Conservation (phyloP, 495 filamentous ascomycete species). For the Lineolata rhizophorae region DNA sequence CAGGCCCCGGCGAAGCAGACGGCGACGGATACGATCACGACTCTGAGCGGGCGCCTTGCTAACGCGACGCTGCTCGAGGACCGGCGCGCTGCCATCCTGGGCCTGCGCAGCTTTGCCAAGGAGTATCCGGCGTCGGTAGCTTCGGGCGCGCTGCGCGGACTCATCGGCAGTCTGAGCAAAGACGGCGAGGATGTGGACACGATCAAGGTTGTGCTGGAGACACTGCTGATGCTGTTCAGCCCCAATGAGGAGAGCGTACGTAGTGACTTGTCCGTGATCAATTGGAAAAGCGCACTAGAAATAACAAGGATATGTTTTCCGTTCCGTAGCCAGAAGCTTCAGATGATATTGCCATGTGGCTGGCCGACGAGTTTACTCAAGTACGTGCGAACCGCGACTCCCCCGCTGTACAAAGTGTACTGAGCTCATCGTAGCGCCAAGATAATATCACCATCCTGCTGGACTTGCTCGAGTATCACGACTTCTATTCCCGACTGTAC, state of each 20-base stretch:
- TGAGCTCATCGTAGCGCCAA: slow-evolving; percentile 48
- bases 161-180: slow-evolving; percentile 66
- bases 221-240: slow-evolving; percentile 77
- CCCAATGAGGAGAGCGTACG: slow-evolving; percentile 46
- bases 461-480: slow-evolving; percentile 64
- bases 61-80: slow-evolving; percentile 85
- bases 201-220: slow-evolving; percentile 82
- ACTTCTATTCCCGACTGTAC: slow-evolving; percentile 89
- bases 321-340: slow-evolving; percentile 61
- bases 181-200: slow-evolving; percentile 95
- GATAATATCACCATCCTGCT: slow-evolving; percentile 88
- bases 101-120: slow-evolving; percentile 86
- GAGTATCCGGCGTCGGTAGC: slow-evolving; percentile 92
- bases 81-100: slow-evolving; percentile 76
- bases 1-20: slow-evolving; percentile 90
- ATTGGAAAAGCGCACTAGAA: neutral
- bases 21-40: slow-evolving; percentile 78
- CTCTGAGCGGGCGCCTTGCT: slow-evolving; percentile 63
- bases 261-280: slow-evolving; percentile 3
- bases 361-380: slow-evolving; percentile 96
- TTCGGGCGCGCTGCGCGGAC: slow-evolving; percentile 62
- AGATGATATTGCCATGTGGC: slow-evolving; percentile 89
- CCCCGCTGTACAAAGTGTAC: slow-evolving; percentile 6
- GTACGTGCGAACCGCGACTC: too few species aligned
- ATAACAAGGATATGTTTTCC: slow-evolving; percentile 15